Percentiles rank a stretch among this genome's conserved stretches.
Evolutionary conservation across 2,329 filamentous ascomycete genomes (phyloP).

Genomic region (Calycina herbarum): DNA sequence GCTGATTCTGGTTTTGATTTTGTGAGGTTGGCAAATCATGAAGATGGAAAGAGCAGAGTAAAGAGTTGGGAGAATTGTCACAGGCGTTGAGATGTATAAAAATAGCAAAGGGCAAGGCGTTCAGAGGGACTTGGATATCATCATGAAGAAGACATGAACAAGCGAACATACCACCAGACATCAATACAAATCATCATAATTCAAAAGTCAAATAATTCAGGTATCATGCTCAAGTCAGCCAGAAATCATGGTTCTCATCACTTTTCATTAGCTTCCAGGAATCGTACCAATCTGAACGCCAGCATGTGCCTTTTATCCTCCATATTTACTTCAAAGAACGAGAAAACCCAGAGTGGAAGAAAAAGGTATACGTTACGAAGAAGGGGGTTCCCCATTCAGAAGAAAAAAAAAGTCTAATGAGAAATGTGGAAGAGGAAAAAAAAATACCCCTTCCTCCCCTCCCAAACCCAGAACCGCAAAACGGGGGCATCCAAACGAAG

Average conservation of each 20-base stretch:
- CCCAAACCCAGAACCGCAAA: neutral
- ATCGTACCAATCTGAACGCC: constrained; percentile 22
- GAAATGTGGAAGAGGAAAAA: neutral
- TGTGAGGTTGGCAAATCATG: constrained; percentile 42
- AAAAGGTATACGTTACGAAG: too few relatives aligned
- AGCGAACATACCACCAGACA: too few relatives aligned
- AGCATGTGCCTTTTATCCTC: constrained; percentile 26
- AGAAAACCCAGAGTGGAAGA: neutral
- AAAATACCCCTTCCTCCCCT: neutral
- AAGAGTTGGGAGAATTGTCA: neutral
- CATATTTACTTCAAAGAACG: constrained; percentile 26
- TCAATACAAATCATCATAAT: too few relatives aligned
- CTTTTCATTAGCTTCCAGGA: constrained; percentile 21
- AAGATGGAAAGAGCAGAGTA: neutral
- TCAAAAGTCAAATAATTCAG: too few relatives aligned
- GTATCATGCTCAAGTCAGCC: neutral
- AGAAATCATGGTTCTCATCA: constrained; percentile 13
- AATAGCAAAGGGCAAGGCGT: too few relatives aligned
- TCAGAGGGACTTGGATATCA: too few relatives aligned
- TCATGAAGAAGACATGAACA: too few relatives aligned
- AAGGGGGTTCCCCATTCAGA: too few relatives aligned
- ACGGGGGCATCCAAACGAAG: constrained; percentile 7
- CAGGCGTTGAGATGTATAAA: neutral
- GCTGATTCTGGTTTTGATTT: constrained; percentile 71
- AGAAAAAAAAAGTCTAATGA: too few relatives aligned